Evolutionary conservation across 768 basidiomycete species (phyloP), one percentile per base, ranked within the genome.

Genomic region (Psilocybe cyanescens): DNA sequence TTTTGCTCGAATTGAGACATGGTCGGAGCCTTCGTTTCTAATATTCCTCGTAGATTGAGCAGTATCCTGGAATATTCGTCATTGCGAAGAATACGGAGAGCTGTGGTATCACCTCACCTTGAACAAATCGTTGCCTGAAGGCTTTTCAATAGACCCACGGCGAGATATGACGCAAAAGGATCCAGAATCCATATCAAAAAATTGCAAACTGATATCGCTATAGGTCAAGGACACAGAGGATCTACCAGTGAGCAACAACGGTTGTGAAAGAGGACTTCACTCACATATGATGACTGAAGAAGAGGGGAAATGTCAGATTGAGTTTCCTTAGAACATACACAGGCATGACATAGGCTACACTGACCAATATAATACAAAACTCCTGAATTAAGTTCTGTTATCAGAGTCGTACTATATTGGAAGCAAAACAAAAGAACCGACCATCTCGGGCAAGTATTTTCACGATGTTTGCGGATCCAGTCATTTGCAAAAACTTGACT

Each of bases 351-450:
- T 8, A 16, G n/a, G 41, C 5, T 50, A 17, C 4, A 68, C 68
- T 63, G n/a, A 72, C 71, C 70, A 49, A 71, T 35, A 55, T 72
- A 72, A 55, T 72, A 72, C 6, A 71, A 59, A 29, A 72, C 37
- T 35, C 71, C 71, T 66, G 6, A 11, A 52, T 8, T 44, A 16
- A 44, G 14, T 5, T 11, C 6, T 24, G 37, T 8, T 45, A 24
- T 3, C 44, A 51, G 28, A 57, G 47, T 49, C 11, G 14, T 9
- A 37, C 28, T 28, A n/a, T 17, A 3, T 12, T 37, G 41, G 35
- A 17, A 16, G n/a, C 17, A 17, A 12, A 33, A 3, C 30, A 3
- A 3, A 28, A 51, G 8, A 8, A 33, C 53, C 50, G 45, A 61
- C 65, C 65, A 35, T 66, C 65, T 8, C 61, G 59, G 8, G 54